Evolutionary conservation across 106 monocot species (phyloP), one percentile per base, ranked within the genome.

Genomic region (Allium sativum): DNA sequence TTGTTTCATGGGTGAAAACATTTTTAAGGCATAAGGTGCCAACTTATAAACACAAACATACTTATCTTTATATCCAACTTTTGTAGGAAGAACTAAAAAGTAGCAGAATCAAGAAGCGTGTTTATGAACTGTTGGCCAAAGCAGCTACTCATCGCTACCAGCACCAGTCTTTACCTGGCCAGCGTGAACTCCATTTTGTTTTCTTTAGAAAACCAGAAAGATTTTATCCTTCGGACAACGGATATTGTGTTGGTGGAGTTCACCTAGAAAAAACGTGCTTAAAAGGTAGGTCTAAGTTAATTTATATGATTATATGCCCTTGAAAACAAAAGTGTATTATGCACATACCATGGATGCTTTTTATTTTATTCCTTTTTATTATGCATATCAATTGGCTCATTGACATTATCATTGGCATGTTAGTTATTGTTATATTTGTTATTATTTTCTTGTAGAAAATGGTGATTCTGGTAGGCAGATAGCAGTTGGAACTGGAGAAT

Each of bases 201-300:
- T 98, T 98, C 73, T 98, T 88, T 58, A 87, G 84, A 65, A 98
- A 69, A 68, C 92, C 98, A 45, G 65, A 78, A 48, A 76, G 72
- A 57, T 92, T 98, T 70, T 72, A 83, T 68, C 67, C 87, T 59
- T 79, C 90, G 45, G 76, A 82, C 55, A 44, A 67, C 76, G 62
- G 68, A 46, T 69, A 50, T 40, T 67, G 42, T 18, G 74, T 92
- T 62, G 52, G 69, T 65, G 77, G 78, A 48, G 82, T 88, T 18
- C 80, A 61, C 48, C 69, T 98, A 62, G 92, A 98, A 66, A 87
- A 84, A 76, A 98, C 98, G 0, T 56, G 51, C 76, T 65, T 98
- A 67, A 74, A 82, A 88, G 92, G 98, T 83, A 48, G 45, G 61
- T 4, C 67, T 42, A 3, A 11, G 15, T 50, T 50, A 12, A 15